Conservation (phyloP, 306 rosid species). For the Inga laurina region DNA sequence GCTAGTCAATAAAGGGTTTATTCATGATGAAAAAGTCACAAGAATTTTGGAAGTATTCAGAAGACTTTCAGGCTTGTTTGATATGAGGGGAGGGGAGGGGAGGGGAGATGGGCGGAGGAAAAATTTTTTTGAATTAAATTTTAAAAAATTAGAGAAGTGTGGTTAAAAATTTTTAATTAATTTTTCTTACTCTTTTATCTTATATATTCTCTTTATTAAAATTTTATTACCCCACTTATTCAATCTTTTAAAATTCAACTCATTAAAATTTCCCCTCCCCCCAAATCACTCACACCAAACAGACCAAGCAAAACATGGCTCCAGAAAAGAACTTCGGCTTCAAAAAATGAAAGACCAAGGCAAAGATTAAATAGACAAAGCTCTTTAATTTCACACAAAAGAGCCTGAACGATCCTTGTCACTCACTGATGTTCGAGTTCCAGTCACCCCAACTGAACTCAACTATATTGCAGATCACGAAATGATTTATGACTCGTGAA, state of each 20-base stretch:
- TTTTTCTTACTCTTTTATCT: no score
- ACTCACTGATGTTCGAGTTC: slow-evolving; percentile 83
- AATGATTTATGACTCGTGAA: neutral
- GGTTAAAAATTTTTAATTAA: no score
- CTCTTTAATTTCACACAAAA: slow-evolving; percentile 78
- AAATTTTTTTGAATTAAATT: no score
- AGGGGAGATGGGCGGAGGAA: no score
- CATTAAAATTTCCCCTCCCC: no score
- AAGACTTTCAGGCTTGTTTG: neutral
- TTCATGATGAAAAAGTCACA: neutral
- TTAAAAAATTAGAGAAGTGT: no score
- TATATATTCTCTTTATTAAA: no score
- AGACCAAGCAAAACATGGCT: slow-evolving; percentile 2
- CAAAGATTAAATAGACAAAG: slow-evolving; percentile 40
- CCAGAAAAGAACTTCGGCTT: neutral
- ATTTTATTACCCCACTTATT: no score
- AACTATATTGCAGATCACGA: slow-evolving; percentile 55
- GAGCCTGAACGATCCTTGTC: slow-evolving; percentile 49
- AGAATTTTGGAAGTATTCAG: slow-evolving; percentile 4
- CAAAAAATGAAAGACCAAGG: neutral
- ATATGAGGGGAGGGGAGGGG: no score
- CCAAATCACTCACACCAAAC: no score
- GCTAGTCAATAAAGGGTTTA: neutral
- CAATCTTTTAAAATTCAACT: no score
- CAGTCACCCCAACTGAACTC: slow-evolving; percentile 90